phyloP scores from a whole-genome alignment of 2,329 filamentous ascomycete genomes.

The Ophiostoma himal-ulmi region DNA sequence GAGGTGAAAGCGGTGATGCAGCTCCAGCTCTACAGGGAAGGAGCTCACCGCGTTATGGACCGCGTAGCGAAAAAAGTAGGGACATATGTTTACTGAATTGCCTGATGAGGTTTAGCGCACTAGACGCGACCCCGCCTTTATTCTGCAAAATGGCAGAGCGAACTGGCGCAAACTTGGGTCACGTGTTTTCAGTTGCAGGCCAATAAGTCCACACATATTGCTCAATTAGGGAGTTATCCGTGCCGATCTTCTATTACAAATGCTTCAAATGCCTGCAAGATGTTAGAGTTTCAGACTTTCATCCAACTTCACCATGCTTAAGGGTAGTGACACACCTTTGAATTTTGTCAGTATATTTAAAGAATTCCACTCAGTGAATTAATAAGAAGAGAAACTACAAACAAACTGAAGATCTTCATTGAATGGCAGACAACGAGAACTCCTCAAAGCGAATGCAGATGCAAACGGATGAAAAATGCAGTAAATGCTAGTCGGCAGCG shows the following conservation, averaged over 20 bases:
- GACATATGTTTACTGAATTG: conserved; percentile 19
- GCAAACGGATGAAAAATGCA: not conserved
- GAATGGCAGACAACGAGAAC: not conserved
- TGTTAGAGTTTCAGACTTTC: not conserved
- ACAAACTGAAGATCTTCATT: not conserved
- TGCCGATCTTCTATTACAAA: not conserved
- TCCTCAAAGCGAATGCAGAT: not conserved
- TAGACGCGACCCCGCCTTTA: conserved; percentile 18
- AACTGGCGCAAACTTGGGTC: not conserved
- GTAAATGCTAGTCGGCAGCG: not conserved
- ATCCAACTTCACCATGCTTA: not conserved
- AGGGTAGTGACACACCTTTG: not conserved
- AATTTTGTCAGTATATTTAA: not conserved
- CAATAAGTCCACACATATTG: not conserved
- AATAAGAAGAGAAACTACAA: not conserved
- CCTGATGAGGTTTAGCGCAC: conserved; percentile 13
- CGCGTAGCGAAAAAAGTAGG: conserved; percentile 15
- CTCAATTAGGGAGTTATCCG: not conserved
- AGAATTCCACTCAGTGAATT: not conserved
- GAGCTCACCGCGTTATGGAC: conserved; percentile 14
- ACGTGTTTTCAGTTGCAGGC: conserved; percentile 2
- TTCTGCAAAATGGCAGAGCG: not conserved
- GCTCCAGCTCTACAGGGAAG: conserved; percentile 8
- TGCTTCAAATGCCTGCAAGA: not conserved
- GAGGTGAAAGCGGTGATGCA: conserved; percentile 11